These are phyloP conservation scores for Arabidopsis arenosa DNA, from an alignment of 345 rosid genomes.

Conservation along the genomic window DNA sequence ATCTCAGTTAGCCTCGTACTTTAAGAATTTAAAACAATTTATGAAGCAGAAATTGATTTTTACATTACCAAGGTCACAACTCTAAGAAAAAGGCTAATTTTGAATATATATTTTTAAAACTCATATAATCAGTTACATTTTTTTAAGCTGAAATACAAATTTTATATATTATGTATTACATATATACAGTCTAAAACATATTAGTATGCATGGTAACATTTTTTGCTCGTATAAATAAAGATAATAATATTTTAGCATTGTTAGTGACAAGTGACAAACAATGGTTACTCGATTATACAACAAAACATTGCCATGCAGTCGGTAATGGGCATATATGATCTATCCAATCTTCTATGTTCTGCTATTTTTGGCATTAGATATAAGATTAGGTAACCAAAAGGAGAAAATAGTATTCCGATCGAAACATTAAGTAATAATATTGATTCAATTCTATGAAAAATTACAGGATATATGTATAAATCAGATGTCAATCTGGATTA, in stretches of 20 bases:
- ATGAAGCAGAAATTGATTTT: no score
- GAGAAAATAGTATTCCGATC: not conserved
- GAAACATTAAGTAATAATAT: not conserved
- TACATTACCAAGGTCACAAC: not conserved
- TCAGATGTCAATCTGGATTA: not conserved
- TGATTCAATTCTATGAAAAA: not conserved
- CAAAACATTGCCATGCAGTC: constrained; percentile 2
- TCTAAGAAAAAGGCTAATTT: not conserved
- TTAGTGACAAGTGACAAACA: not conserved
- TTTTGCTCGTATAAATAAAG: not conserved
- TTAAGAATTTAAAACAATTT: not conserved
- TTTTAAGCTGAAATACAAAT: no score
- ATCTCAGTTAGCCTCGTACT: not conserved
- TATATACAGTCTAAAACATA: not conserved
- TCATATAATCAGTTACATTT: no score
- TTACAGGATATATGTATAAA: not conserved
- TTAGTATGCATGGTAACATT: not conserved
- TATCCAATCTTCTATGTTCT: not conserved
- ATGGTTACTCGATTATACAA: not conserved
- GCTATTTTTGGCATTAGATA: not conserved
- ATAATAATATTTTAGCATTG: not conserved
- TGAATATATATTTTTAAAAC: not conserved
- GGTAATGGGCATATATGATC: no score
- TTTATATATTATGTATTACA: not conserved
- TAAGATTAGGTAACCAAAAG: not conserved